These are phyloP conservation scores for Carex scoparia DNA, from an alignment of 176 grass and related monocot genomes.

Conservation along the genomic window DNA sequence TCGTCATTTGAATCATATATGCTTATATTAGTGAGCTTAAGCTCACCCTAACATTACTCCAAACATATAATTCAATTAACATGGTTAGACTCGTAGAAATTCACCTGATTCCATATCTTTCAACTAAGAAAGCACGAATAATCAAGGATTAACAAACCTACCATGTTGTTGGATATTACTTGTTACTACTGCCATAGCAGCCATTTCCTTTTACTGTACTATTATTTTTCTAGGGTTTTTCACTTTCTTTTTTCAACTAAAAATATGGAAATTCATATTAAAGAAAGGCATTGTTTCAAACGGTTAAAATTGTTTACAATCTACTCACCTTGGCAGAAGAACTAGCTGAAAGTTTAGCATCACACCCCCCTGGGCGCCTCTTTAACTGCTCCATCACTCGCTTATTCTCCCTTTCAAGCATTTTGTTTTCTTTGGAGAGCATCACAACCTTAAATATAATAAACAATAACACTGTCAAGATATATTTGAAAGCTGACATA, in stretches of 20 bases:
- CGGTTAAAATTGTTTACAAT: neutral
- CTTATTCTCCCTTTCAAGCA: neutral
- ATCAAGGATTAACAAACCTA: neutral
- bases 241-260: neutral
- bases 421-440: slow-evolving; percentile 6
- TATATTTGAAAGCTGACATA: neutral
- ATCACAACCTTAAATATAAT: neutral
- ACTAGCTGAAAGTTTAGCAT: neutral
- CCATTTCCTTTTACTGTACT: neutral
- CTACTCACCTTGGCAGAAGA: neutral
- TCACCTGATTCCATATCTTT: neutral
- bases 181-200: neutral
- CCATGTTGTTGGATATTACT: neutral
- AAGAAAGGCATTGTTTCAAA: neutral
- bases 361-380: neutral
- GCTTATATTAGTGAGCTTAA: neutral
- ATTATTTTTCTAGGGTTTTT: neutral
- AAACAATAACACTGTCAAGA: neutral
- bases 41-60: no score
- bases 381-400: neutral
- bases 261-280: neutral
- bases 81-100: neutral
- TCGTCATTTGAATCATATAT: neutral
- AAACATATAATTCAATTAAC: neutral
- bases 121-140: neutral